These are phyloP conservation scores for Neoboletus magnificus DNA, from an alignment of 768 basidiomycete species.

Conservation along the genomic window DNA sequence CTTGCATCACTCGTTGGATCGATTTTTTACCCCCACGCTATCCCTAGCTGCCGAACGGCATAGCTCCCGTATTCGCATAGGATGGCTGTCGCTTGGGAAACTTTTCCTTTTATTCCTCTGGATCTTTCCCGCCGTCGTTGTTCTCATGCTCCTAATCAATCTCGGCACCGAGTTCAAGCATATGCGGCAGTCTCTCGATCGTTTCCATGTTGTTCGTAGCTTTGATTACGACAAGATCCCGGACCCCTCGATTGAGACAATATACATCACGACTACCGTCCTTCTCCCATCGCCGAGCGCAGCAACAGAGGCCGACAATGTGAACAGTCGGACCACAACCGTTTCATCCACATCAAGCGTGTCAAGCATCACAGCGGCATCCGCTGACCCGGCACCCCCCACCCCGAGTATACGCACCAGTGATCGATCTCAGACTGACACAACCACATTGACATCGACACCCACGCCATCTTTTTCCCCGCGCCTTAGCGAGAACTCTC, in stretches of 20 bases:
- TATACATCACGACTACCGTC: constrained; percentile 31
- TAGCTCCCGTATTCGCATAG: constrained; percentile 2
- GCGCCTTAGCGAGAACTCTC: constrained; percentile 16
- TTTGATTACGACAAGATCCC: constrained; percentile 5
- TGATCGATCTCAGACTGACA: constrained; percentile 14
- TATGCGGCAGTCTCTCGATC: constrained; percentile 26
- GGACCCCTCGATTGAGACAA: constrained; percentile 19
- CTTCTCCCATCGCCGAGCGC: constrained; percentile 9
- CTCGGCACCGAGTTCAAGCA: constrained; percentile 27
- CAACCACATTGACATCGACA: constrained; percentile 6
- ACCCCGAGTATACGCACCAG: constrained; percentile 1
- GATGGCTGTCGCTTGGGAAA: constrained; percentile 12
- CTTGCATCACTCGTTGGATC: constrained; percentile 54
- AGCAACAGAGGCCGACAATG: not conserved
- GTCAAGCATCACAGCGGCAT: constrained; percentile 9
- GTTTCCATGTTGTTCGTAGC: constrained; percentile 4
- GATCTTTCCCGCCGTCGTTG: constrained; percentile 14
- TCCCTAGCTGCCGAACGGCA: constrained; percentile 30
- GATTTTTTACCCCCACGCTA: constrained; percentile 57
- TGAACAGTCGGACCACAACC: constrained; percentile 3
- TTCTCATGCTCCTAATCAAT: constrained; percentile 21
- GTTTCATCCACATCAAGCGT: constrained; percentile 1
- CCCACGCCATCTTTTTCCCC: constrained; percentile 14
- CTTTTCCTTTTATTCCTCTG: constrained; percentile 14
- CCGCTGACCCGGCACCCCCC: constrained; percentile 2